Conservation (phyloP, 768 basidiomycete genomes). For the Mrakia frigida region DNA sequence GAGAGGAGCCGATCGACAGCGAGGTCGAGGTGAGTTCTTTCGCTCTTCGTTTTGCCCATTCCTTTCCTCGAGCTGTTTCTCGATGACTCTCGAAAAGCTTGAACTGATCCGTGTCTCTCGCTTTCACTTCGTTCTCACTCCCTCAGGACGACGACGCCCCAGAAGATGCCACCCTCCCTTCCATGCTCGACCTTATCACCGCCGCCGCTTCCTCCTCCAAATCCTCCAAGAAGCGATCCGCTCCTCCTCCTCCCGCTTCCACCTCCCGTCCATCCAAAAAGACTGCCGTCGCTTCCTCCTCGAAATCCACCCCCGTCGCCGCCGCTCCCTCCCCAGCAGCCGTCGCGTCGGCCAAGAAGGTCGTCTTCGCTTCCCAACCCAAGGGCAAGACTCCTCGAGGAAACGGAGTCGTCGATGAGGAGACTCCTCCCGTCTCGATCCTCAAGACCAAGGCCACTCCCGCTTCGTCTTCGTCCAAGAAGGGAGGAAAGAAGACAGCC, state of each 20-base stretch:
- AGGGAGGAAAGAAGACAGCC: conserved; percentile 29
- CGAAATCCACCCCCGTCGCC: background rate
- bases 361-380: conserved; percentile 17
- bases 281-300: conserved; percentile 18
- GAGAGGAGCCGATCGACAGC: conserved; percentile 42
- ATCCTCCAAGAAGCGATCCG: conserved; percentile 17
- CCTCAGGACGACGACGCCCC: conserved; percentile 41
- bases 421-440: conserved; percentile 31
- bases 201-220: conserved; percentile 28
- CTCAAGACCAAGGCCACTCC: conserved; percentile 32
- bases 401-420: conserved; percentile 21
- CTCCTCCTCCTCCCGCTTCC: conserved; percentile 1
- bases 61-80: no score
- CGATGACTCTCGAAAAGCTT: background rate
- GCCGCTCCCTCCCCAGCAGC: conserved; percentile 4
- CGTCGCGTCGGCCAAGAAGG: conserved; percentile 18
- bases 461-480: conserved; percentile 20
- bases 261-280: conserved; percentile 21
- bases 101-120: background rate
- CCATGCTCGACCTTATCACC: conserved; percentile 30
- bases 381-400: conserved; percentile 28
- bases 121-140: no score
- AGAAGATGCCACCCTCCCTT: conserved; percentile 26
- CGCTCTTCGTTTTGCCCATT: background rate
- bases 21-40: conserved; percentile 36